Percentiles rank a stretch among this genome's conserved stretches.
Conservation (phyloP, 371 early-diverging fungal genomes). For the Basidiobolus meristosporus region DNA sequence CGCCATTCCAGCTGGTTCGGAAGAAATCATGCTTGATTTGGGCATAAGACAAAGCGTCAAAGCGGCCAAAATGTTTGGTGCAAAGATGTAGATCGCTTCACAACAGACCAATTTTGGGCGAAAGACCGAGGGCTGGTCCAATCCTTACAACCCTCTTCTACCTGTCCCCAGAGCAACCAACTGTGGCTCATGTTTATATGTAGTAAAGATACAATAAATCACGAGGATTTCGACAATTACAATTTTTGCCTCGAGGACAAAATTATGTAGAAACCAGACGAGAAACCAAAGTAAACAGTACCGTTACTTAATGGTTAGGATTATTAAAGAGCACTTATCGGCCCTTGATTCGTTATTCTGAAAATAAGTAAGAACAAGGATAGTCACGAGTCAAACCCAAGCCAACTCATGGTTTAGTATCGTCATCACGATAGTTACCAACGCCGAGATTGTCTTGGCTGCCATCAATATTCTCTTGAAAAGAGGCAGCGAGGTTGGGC, state of each 20-base stretch:
- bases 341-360: constrained; percentile 21
- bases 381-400: background rate
- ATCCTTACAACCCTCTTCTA: no score
- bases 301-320: constrained; percentile 74
- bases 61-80: constrained; percentile 8
- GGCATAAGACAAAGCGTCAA: constrained; percentile 64
- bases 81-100: background rate
- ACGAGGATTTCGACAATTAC: no score
- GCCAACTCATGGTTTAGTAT: constrained; percentile 76
- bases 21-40: constrained; percentile 63
- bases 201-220: no score
- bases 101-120: no score
- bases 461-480: constrained; percentile 55
- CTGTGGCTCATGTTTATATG: no score
- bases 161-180: no score
- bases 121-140: no score
- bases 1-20: constrained; percentile 83
- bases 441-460: constrained; percentile 88
- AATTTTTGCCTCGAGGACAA: no score
- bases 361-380: background rate
- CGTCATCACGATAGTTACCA: constrained; percentile 85
- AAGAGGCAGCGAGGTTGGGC: constrained; percentile 63
- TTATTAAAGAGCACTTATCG: constrained; percentile 53
- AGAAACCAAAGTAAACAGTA: constrained; percentile 72
- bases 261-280: constrained; percentile 46